Evolutionary conservation across 2,329 filamentous ascomycete species (phyloP), one percentile per base, ranked within the genome.

Genomic region (Fusarium tupiense): DNA sequence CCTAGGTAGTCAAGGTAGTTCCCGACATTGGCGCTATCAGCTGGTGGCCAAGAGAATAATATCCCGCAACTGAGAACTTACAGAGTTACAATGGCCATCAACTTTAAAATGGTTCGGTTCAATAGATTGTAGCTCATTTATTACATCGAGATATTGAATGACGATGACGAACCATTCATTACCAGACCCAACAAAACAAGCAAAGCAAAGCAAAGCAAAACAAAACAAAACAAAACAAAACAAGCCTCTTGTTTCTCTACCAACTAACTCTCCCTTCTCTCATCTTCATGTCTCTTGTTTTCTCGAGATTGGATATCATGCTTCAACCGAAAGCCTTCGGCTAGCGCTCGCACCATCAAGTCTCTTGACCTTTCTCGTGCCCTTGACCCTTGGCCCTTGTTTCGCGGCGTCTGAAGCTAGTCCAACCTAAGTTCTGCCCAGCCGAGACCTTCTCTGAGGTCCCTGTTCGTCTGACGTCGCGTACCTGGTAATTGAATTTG

Each of bases 301-400:
- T 60, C 44, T 69, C 50, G 56, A 74, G 57, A 75, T 75, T 74
- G 33, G 72, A 69, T 53, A 70, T 70, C 56, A 74, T 74, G 72
- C 72, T 61, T 63, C 64, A 56, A 58, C 53, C 65, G 68, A 64
- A 69, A 71, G 50, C 41, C 47, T 37, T 47, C 44, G 71, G 71
- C 54, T 72, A 74, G 62, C 67, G 61, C 72, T 74, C 61, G 49
- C 68, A 50, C 68, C 72, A 67, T 57, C 44, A 52, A 53, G 49
- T 73, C 68, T 61, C 50, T 57, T 50, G 57, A 58, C 61, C 35
- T 53, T 50, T 47, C 64, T 41, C 41, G 8, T 69, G 59, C 64
- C 67, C 65, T 61, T 63, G 37, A 29, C 50, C 40, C 60, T 56
- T 47, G 47, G 9, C 56, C 44, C 66, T 71, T 61, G 67, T 71